Evolutionary conservation across 2,329 filamentous ascomycete species (phyloP).

Genomic region (Epichloe amarillans): DNA sequence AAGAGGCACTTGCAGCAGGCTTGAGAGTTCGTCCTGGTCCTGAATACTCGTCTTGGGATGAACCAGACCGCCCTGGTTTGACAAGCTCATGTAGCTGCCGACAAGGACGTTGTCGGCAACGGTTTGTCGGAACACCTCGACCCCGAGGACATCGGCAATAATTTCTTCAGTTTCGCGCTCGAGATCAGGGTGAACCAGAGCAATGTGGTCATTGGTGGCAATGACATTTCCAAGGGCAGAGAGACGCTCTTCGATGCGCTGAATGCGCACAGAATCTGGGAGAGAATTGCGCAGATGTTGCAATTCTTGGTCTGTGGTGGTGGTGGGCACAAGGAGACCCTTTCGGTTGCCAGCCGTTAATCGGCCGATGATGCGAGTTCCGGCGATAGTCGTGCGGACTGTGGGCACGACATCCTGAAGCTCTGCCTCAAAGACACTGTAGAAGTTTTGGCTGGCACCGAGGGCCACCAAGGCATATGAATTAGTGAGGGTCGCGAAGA

Average conservation of each 20-base stretch:
- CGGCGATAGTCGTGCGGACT: slow-evolving; percentile 90
- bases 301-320: slow-evolving; percentile 93
- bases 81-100: slow-evolving; percentile 90
- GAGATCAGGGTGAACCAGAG: slow-evolving; percentile 87
- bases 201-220: slow-evolving; percentile 91
- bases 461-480: slow-evolving; percentile 90
- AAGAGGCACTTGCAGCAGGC: slow-evolving; percentile 84
- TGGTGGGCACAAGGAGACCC: slow-evolving; percentile 89
- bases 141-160: slow-evolving; percentile 82
- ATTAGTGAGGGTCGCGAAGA: slow-evolving; percentile 94
- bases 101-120: slow-evolving; percentile 95
- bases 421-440: slow-evolving; percentile 96
- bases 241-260: slow-evolving; percentile 93
- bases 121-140: slow-evolving; percentile 87
- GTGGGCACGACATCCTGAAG: slow-evolving; percentile 95
- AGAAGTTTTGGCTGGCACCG: slow-evolving; percentile 97
- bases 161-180: slow-evolving; percentile 98
- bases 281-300: slow-evolving; percentile 93
- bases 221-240: slow-evolving; percentile 96
- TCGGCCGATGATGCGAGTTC: slow-evolving; percentile 88
- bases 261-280: slow-evolving; percentile 83
- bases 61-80: slow-evolving; percentile 91
- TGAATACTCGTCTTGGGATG: slow-evolving; percentile 95
- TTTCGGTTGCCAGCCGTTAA: slow-evolving; percentile 95
- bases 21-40: slow-evolving; percentile 94